Base-by-base conservation (phyloP, 2,329 filamentous ascomycete genomes). In the Sphaceloma murrayae region DNA sequence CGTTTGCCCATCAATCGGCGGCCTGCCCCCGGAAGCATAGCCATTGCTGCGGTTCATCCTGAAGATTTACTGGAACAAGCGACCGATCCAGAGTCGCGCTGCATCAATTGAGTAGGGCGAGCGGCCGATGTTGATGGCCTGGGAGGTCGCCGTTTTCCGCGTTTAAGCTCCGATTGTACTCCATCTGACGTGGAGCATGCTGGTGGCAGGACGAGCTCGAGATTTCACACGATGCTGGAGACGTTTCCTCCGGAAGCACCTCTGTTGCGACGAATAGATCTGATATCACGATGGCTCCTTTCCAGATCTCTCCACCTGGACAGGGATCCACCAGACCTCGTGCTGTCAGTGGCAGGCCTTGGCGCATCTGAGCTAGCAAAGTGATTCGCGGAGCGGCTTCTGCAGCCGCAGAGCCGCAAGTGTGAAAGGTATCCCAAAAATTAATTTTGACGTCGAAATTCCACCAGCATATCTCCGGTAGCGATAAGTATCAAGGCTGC, bases 41-140 rank as follows among this genome's bases (percentile, higher is more conserved):
- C 49, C 49, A 51, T 51, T 51, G 44, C 45, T 51, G 36, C 49
- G 42, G 40, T 49, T 46, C 46, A 47, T 45, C 22, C 19, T 24
- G 16, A 30, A 10, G 14, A 18, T 26, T 26, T 29, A 10, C 2
- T 2, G 36, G 9, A 16, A 17, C 27, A 16, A 9, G 10, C 22
- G 36, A 40, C 22, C 36, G 27, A 7, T 29, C 3, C 2, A 17
- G 5, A 13, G 22, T 40, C 36, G 36, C 36, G 36, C 21, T 9
- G 9, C 2, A 10, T 10, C 13, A 10, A n/a, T 40, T 26, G 19
- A 13, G 19, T 26, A 26, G 36, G 19, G 27, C 36, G 30, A 29
- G 36, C 36, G 36, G 36, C n/a, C 36, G 36, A 40, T 40, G 36
- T 40, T 40, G 36, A 40, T 40, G 36, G 36, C 13, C 30, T 17